Evolutionary conservation across 768 basidiomycete species (phyloP), one percentile per base, ranked within the genome.

Genomic region (Peribolospora baueri): DNA sequence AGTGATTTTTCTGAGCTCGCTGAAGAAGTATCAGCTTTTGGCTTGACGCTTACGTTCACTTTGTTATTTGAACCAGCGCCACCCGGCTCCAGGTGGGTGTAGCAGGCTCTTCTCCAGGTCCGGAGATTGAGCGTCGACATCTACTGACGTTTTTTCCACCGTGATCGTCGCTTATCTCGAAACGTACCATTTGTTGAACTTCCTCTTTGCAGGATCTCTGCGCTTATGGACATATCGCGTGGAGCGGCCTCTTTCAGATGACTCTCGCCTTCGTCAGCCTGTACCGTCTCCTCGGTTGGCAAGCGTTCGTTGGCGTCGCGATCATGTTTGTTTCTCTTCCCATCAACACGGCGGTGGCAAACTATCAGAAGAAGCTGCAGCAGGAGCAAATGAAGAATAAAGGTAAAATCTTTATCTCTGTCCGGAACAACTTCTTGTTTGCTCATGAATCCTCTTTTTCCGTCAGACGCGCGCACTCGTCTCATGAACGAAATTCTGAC

Each of bases 401-500:
- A 57, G 88, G 90, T 63, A 73, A 76, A 61, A 75, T n/a, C 54
- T 10, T 38, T 9, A 51, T 36, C 41, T 40, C 14, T 43, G 43
- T 0, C 25, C 25, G 25, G 25, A 25, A 25, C 25, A 25, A 25
- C 25, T 25, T 25, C 25, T 25, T 25, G 25, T 25, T 25, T 25
- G 25, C 25, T 25, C 25, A 25, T 25, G 25, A 25, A 2, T 6
- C 8, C 25, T 43, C 8, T 7, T 9, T 25, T 25, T 25, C 25
- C 25, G 25, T 38, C 3, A 43, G 59, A 59, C 52, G 57, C 60
- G 7, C 60, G 69, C 43, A 68, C 68, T 3, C 62, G 66, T 46
- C 69, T 90, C 48, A 93, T 95, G 90, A 87, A 77, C 60, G 90
- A 95, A 68, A 72, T 95, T n/a, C 70, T 97, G 5, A 75, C 77